Evolutionary conservation across 2,329 filamentous ascomycete species (phyloP).

Genomic region (Colletotrichum sp.): DNA sequence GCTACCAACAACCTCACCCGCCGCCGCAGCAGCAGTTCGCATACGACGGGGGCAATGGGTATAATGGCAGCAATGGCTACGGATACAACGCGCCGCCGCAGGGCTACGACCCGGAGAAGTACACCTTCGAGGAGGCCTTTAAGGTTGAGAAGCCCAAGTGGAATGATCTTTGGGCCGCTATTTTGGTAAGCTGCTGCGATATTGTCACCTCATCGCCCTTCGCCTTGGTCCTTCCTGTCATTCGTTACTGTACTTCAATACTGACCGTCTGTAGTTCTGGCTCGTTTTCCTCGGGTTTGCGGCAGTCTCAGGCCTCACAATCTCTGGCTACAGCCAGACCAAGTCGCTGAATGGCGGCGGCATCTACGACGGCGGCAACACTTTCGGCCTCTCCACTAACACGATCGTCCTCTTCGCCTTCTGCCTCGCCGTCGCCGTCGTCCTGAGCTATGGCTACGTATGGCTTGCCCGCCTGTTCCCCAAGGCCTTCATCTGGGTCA

Average conservation of each 20-base stretch:
- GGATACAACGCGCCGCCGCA: conserved; percentile 38
- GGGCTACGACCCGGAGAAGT: conserved; percentile 49
- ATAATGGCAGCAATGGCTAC: conserved; percentile 30
- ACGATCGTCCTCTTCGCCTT: conserved; percentile 87
- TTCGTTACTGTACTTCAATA: no score
- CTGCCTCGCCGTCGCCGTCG: conserved; percentile 73
- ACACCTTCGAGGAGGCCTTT: conserved; percentile 80
- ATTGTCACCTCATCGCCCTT: not conserved
- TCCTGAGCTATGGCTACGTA: conserved; percentile 80
- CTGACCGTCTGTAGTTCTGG: conserved; percentile 59
- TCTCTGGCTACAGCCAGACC: conserved; percentile 74
- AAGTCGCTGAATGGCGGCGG: conserved; percentile 70
- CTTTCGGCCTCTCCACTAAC: conserved; percentile 76
- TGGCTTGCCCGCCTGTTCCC: conserved; percentile 77
- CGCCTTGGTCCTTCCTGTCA: not conserved
- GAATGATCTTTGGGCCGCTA: conserved; percentile 88
- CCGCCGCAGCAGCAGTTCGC: conserved; percentile 22
- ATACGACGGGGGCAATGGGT: not conserved
- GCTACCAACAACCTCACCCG: conserved; percentile 28
- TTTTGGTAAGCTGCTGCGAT: conserved; percentile 60
- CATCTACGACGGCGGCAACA: conserved; percentile 73
- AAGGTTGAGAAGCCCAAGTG: conserved; percentile 83
- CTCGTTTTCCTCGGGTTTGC: conserved; percentile 74
- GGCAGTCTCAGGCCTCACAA: conserved; percentile 75
- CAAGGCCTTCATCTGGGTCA: conserved; percentile 92